Conservation (phyloP, 441 rosid species). For the Bruguiera hainesii region DNA sequence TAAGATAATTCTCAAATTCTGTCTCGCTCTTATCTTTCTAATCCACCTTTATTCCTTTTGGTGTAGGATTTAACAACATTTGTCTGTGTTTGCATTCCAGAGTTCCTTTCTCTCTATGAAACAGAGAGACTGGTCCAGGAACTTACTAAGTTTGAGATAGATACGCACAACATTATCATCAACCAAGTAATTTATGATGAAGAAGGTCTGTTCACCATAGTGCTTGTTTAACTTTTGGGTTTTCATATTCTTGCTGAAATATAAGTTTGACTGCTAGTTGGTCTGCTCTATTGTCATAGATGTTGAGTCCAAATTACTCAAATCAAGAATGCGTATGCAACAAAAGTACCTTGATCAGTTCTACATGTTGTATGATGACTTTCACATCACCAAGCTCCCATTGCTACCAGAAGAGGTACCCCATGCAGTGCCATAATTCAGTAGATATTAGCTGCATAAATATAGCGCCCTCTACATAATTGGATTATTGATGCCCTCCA, state of each 20-base stretch:
- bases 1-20: not conserved
- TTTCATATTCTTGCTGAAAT: slow-evolving; percentile 8
- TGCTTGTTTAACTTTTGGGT: not conserved
- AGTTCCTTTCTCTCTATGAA: slow-evolving; percentile 96
- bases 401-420: slow-evolving; percentile 92
- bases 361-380: slow-evolving; percentile 96
- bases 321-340: slow-evolving; percentile 96
- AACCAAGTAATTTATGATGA: slow-evolving; percentile 92
- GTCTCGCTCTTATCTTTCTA: slow-evolving; percentile 2
- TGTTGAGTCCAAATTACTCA: slow-evolving; percentile 85
- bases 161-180: slow-evolving; percentile 91
- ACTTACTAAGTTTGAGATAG: slow-evolving; percentile 96
- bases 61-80: slow-evolving; percentile 95
- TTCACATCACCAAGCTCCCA: slow-evolving; percentile 92
- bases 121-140: slow-evolving; percentile 98
- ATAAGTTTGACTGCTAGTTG: slow-evolving; percentile 6
- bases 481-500: not conserved
- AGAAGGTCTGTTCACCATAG: slow-evolving; percentile 50
- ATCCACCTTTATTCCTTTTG: slow-evolving; percentile 1
- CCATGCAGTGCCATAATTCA: not conserved
- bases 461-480: not conserved
- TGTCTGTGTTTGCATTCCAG: slow-evolving; percentile 96
- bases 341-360: slow-evolving; percentile 97
- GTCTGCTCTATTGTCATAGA: slow-evolving; percentile 34
- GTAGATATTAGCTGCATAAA: not conserved